phyloP scores from a whole-genome alignment of 2,329 filamentous ascomycete genomes.

The Xylariomycetidae sp. region DNA sequence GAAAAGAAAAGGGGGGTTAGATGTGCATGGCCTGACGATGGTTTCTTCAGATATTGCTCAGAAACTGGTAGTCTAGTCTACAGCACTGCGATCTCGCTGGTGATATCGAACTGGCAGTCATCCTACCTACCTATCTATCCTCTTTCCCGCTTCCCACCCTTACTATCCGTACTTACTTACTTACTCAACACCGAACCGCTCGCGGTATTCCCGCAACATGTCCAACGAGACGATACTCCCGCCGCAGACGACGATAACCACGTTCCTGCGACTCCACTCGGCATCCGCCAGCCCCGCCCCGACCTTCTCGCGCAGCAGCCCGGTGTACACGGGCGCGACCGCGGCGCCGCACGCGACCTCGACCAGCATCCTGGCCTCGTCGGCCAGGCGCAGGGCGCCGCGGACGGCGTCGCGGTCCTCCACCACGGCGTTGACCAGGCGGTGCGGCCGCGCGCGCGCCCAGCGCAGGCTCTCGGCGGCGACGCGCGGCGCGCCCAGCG shows the following conservation, averaged over 20 bases:
- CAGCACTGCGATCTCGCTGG: too few species aligned
- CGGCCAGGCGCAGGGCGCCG: slow-evolving; percentile 69
- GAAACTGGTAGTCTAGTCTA: too few species aligned
- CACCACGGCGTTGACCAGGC: slow-evolving; percentile 54
- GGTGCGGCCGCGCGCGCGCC: slow-evolving; percentile 33
- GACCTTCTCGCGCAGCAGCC: slow-evolving; percentile 52
- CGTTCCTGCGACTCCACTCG: slow-evolving; percentile 59
- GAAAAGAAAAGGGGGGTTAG: too few species aligned
- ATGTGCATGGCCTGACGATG: too few species aligned
- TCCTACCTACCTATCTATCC: too few species aligned
- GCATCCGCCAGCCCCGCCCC: slow-evolving; percentile 46
- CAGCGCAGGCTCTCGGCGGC: slow-evolving; percentile 62
- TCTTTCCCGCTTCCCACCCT: too few species aligned
- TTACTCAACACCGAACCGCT: slow-evolving; percentile 33
- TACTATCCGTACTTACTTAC: too few species aligned
- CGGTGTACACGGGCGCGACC: slow-evolving; percentile 61
- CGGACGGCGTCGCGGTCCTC: slow-evolving; percentile 73
- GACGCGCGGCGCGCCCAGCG: slow-evolving; percentile 68
- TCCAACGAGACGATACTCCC: slow-evolving; percentile 61
- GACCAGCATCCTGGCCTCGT: slow-evolving; percentile 76
- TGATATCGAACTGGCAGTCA: too few species aligned
- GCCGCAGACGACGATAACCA: slow-evolving; percentile 83
- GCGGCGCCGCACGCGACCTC: slow-evolving; percentile 83
- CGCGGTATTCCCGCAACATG: slow-evolving; percentile 53
- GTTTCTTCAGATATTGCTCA: too few species aligned